phyloP scores from a whole-genome alignment of 2,329 filamentous ascomycete species.

The Aciculosporium take region DNA sequence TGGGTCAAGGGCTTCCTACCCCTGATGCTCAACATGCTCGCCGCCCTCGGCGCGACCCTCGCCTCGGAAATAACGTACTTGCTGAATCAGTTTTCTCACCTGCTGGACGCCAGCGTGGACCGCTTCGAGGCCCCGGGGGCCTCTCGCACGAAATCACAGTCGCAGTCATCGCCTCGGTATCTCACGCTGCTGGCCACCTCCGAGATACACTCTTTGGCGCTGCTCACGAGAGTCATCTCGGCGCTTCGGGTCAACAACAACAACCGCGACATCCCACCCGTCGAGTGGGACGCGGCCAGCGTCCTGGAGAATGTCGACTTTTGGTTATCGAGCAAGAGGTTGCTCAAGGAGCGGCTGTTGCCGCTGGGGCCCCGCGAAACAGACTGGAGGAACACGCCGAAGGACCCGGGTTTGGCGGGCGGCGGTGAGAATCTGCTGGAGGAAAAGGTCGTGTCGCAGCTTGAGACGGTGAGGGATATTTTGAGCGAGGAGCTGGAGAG shows the following conservation, averaged over 20 bases:
- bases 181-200: slow-evolving; percentile 60
- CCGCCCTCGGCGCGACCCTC: slow-evolving; percentile 64
- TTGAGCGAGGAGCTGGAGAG: slow-evolving; percentile 36
- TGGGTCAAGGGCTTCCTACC: slow-evolving; percentile 85
- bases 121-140: slow-evolving; percentile 51
- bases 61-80: slow-evolving; percentile 77
- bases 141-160: slow-evolving; percentile 34
- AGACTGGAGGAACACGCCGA: slow-evolving; percentile 38
- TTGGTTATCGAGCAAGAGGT: slow-evolving; percentile 55
- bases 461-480: slow-evolving; percentile 45
- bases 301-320: slow-evolving; percentile 75
- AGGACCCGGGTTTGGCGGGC: slow-evolving; percentile 19
- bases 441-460: slow-evolving; percentile 56
- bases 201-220: slow-evolving; percentile 65
- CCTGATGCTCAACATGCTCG: slow-evolving; percentile 74
- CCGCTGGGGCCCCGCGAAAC: slow-evolving; percentile 60
- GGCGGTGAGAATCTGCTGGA: slow-evolving; percentile 53
- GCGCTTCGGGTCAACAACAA: slow-evolving; percentile 51
- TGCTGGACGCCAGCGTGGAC: slow-evolving; percentile 58
- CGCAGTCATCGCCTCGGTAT: slow-evolving; percentile 39
- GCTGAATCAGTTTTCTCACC: slow-evolving; percentile 73
- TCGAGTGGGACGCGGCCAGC: slow-evolving; percentile 59
- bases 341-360: slow-evolving; percentile 58
- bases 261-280: slow-evolving; percentile 54
- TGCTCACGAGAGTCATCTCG: slow-evolving; percentile 60